phyloP scores from a whole-genome alignment of 306 rosid species.

The Prunus dulcis region DNA sequence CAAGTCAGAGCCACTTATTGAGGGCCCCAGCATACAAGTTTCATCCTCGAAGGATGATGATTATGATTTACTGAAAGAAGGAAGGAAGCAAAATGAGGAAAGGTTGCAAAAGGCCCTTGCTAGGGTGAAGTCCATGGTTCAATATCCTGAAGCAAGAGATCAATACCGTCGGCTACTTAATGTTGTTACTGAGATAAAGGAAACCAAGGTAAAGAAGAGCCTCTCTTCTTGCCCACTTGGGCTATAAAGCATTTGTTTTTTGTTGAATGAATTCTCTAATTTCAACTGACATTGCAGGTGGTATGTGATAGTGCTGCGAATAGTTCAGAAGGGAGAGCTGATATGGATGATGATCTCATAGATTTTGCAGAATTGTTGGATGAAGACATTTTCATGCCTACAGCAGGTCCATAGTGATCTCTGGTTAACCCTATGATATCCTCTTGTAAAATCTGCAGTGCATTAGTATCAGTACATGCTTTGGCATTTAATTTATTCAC shows the following conservation, averaged over 20 bases:
- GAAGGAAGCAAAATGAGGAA: conserved; percentile 79
- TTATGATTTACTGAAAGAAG: conserved; percentile 63
- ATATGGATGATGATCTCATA: conserved; percentile 30
- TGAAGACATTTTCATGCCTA: conserved; percentile 51
- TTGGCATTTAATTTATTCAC: background rate
- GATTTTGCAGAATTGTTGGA: conserved; percentile 60
- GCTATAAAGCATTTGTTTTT: background rate
- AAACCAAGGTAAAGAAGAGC: conserved; percentile 55
- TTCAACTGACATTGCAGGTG: conserved; percentile 37
- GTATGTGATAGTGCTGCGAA: conserved; percentile 23
- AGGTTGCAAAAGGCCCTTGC: conserved; percentile 82
- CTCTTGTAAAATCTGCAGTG: conserved; percentile 2
- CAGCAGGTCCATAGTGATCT: conserved; percentile 31
- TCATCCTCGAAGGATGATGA: conserved; percentile 53
- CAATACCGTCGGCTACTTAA: conserved; percentile 77
- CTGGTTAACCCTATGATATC: background rate
- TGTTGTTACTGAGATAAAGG: conserved; percentile 58
- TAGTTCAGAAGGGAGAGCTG: conserved; percentile 37
- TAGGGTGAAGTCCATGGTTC: conserved; percentile 91
- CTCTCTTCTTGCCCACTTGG: background rate
- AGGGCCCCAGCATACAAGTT: conserved; percentile 38
- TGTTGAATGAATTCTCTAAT: background rate
- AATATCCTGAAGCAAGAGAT: conserved; percentile 86
- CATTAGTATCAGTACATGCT: background rate
- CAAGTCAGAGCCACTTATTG: conserved; percentile 50